Conservation (phyloP, 176 grass and related monocot genomes). For the Carex cristatella region DNA sequence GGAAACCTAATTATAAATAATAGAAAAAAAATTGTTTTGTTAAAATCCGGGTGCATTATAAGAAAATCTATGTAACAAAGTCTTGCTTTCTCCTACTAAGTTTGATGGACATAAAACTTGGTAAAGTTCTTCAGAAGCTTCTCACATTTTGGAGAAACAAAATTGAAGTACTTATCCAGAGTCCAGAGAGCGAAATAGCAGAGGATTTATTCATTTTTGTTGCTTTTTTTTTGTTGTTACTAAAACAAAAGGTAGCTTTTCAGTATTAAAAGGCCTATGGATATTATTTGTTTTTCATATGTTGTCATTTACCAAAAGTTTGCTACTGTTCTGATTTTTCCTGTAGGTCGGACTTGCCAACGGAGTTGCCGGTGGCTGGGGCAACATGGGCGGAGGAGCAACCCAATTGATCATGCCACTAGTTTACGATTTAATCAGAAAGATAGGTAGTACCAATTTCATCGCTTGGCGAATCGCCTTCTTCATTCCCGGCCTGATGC, state of each 20-base stretch:
- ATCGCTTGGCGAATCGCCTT: constrained; percentile 82
- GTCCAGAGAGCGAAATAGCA: not conserved
- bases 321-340: not conserved
- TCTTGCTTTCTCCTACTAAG: not conserved
- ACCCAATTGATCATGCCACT: constrained; percentile 93
- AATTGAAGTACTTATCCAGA: not conserved
- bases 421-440: constrained; percentile 51
- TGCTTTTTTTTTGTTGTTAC: not conserved
- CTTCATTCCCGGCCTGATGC: constrained; percentile 79
- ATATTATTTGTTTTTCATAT: not conserved
- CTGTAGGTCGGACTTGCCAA: constrained; percentile 62
- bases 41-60: too few relatives aligned
- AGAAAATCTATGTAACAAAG: too few relatives aligned
- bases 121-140: not conserved
- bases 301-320: not conserved
- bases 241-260: not conserved
- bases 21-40: too few relatives aligned
- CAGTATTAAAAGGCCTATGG: not conserved
- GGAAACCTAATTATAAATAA: not conserved
- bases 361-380: constrained; percentile 83
- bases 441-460: constrained; percentile 59
- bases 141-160: not conserved
- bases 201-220: not conserved
- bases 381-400: constrained; percentile 90
- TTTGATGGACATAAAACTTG: not conserved